These are phyloP conservation scores for Dactylellina cionopaga DNA, from an alignment of 2,329 filamentous ascomycete genomes.

Conservation along the genomic window DNA sequence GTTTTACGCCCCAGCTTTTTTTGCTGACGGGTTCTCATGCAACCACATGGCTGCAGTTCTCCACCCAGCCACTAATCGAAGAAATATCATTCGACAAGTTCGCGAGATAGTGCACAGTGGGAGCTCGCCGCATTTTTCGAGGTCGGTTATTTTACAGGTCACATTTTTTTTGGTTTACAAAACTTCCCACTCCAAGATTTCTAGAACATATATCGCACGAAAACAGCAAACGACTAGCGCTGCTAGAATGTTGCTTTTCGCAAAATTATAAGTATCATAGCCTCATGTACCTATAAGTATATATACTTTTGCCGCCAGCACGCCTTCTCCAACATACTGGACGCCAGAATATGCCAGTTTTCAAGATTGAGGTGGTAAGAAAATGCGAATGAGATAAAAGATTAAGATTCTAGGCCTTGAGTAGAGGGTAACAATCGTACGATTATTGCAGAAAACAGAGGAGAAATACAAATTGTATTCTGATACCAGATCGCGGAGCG, in stretches of 20 bases:
- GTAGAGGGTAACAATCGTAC: neutral
- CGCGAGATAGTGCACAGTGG: neutral
- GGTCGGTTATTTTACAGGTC: neutral
- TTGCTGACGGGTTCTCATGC: conserved; percentile 11
- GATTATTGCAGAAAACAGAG: neutral
- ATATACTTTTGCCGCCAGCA: conserved; percentile 5
- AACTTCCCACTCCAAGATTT: conserved; percentile 4
- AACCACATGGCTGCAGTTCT: conserved; percentile 17
- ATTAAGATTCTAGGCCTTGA: too few species aligned
- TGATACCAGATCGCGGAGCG: too few species aligned
- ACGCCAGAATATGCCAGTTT: too few species aligned
- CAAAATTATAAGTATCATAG: neutral
- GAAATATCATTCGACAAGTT: conserved; percentile 22
- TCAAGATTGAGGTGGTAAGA: too few species aligned
- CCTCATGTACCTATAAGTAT: conserved; percentile 21
- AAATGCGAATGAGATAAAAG: too few species aligned
- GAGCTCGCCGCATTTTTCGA: conserved; percentile 28
- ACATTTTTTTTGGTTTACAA: conserved; percentile 38
- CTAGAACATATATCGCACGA: neutral
- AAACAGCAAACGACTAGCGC: conserved; percentile 21
- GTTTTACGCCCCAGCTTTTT: neutral
- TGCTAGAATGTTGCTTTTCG: conserved; percentile 3
- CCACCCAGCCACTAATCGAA: conserved; percentile 31
- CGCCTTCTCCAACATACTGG: too few species aligned
- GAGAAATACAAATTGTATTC: conserved; percentile 14